These are phyloP conservation scores for Amauroascus verrucosus DNA, from an alignment of 2,329 filamentous ascomycete species.

Conservation along the genomic window DNA sequence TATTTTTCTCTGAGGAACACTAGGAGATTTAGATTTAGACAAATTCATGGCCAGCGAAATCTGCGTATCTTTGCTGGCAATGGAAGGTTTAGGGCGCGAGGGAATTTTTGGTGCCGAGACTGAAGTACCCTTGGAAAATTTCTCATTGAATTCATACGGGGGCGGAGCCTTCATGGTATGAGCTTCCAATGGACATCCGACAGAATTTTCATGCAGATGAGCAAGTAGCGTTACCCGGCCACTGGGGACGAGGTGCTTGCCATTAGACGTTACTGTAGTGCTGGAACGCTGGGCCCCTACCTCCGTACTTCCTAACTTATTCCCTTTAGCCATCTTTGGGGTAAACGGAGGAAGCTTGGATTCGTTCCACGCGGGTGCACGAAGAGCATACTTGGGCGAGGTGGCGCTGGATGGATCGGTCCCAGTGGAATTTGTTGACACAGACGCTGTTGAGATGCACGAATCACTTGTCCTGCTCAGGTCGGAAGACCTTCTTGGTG, in stretches of 20 bases:
- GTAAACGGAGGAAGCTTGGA: conserved; percentile 45
- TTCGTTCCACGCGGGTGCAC: conserved; percentile 49
- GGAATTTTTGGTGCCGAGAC: conserved; percentile 12
- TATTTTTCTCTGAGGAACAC: conserved; percentile 21
- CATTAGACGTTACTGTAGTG: not conserved
- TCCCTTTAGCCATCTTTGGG: conserved; percentile 18
- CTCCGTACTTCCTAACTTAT: not conserved
- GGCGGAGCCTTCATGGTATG: not conserved
- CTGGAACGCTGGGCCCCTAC: not conserved
- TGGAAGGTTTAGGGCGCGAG: conserved; percentile 12
- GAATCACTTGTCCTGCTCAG: conserved; percentile 42
- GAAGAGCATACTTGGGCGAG: conserved; percentile 23
- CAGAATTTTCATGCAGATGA: conserved; percentile 2
- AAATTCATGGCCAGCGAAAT: conserved; percentile 11
- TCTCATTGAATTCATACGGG: conserved; percentile 3
- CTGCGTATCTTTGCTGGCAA: conserved; percentile 12
- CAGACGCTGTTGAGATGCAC: conserved; percentile 42
- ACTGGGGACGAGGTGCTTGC: not conserved
- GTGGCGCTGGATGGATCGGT: not conserved
- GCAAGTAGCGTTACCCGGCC: not conserved
- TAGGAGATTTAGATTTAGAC: conserved; percentile 7
- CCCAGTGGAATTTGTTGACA: conserved; percentile 25
- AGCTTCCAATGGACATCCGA: not conserved
- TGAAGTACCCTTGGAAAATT: not conserved
- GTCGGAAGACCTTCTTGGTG: conserved; percentile 35